Percentiles rank a stretch among this genome's conserved stretches.
These are phyloP conservation scores for Quercus dentata DNA, from an alignment of 306 rosid genomes.

Conservation along the genomic window DNA sequence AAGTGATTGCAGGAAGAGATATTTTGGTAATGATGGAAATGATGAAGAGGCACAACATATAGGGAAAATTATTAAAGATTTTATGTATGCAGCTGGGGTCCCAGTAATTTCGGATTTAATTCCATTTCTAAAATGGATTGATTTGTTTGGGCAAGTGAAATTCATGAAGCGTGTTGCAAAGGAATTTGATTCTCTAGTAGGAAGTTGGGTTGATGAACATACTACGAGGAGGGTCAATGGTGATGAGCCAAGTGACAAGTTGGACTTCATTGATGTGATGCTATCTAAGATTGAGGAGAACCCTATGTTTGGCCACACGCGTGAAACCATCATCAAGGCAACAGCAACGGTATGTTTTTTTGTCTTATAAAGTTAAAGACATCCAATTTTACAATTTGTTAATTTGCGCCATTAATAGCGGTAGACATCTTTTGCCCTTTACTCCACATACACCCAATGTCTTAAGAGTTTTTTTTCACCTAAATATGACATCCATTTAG, in stretches of 20 bases:
- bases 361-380: no score
- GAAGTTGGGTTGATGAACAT: constrained; percentile 33
- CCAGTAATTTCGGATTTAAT: constrained; percentile 5
- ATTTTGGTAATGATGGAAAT: neutral
- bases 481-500: no score
- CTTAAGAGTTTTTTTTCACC: no score
- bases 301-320: neutral
- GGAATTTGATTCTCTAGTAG: constrained; percentile 7
- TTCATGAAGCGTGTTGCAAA: constrained; percentile 16
- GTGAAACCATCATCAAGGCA: constrained; percentile 25
- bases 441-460: no score
- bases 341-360: constrained; percentile 13
- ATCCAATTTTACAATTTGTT: no score
- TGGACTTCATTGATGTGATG: constrained; percentile 30
- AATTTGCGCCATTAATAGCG: no score
- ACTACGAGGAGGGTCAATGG: neutral
- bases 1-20: constrained; percentile 17
- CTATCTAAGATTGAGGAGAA: constrained; percentile 4
- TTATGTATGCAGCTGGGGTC: neutral
- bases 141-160: constrained; percentile 10
- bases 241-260: neutral
- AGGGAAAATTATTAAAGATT: constrained; percentile 14
- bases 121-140: constrained; percentile 18
- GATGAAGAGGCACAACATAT: constrained; percentile 14
- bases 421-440: no score